Base-by-base conservation (phyloP, 176 grass and related monocot genomes). In the Elaeis guineensis region DNA sequence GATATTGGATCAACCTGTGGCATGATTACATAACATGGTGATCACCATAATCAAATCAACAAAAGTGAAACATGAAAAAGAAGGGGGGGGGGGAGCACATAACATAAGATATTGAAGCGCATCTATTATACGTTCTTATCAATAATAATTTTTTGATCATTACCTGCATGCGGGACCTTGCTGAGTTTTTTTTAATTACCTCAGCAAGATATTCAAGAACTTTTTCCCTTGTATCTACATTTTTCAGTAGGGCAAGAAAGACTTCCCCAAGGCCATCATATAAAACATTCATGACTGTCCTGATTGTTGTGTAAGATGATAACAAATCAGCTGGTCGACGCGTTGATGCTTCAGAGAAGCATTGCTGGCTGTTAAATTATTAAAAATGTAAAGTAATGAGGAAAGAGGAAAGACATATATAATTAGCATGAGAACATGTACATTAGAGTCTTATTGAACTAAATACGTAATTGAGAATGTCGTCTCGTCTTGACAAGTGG, bases 101-200 rank as follows among this genome's bases (percentile, higher is more conserved):
- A 29, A n/a, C 26, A 12, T 44, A 44, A 11, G 35, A 44, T 44
- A 44, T 44, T 44, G 11, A 44, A 12, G 35, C 14, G 35, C 11
- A 44, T 44, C 35, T 2, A 44, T 14, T 44, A 44, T 11, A 44
- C 14, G 35, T 12, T 44, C 35, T 44, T 9, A 44, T 11, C 35
- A 67, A 25, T 15, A 53, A 5, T 11, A 29, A 3, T 29, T 52
- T 7, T 53, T 16, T 2, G 5, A 23, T 28, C 52, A 19, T 82
- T 87, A 95, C 91, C 87, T 91, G 93, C 65, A 98, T 98, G 44
- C 84, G 69, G 57, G 93, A 98, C 62, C 93, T 80, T 26, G 81
- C 79, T 8, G 62, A 80, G 54, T 92, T 98, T 74, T 77, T 88
- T 55, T 91, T 89, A 67, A 98, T 85, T 61, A 85, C 72, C 62